A percentile compares a stretch with the other conserved stretches of the same genome.
phyloP scores from a whole-genome alignment of 441 rosid genomes.

The Populus hybrid region DNA sequence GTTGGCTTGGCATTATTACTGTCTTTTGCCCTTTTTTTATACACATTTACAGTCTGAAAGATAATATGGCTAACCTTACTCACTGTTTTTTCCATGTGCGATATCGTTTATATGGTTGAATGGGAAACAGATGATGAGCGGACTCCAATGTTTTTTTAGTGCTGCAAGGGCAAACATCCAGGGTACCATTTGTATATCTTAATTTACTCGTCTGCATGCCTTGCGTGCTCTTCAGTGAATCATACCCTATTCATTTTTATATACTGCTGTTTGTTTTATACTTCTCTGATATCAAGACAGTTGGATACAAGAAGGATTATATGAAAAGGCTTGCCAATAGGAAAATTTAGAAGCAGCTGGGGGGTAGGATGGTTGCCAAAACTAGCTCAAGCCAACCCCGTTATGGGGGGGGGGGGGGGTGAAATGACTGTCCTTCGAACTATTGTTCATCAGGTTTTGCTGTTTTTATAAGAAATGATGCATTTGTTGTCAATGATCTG shows the following conservation, averaged over 20 bases:
- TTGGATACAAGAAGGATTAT: conserved; percentile 95
- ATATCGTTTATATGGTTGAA: conserved; percentile 98
- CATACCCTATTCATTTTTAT: conserved; percentile 13
- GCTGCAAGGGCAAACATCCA: conserved; percentile 94
- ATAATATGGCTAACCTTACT: conserved; percentile 30
- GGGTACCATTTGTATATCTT: conserved; percentile 27
- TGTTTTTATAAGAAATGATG: conserved; percentile 14
- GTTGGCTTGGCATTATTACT: conserved; percentile 42
- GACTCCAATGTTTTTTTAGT: conserved; percentile 87
- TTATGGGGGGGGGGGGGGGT: no score
- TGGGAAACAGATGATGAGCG: conserved; percentile 99
- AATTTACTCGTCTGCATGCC: conserved; percentile 15
- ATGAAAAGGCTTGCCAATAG: conserved; percentile 96
- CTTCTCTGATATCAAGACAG: conserved; percentile 37
- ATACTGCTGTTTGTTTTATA: not conserved
- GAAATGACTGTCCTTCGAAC: conserved; percentile 98
- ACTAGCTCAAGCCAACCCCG: conserved; percentile 99
- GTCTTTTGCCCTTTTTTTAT: conserved; percentile 23
- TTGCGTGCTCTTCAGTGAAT: conserved; percentile 20
- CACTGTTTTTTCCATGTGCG: conserved; percentile 58
- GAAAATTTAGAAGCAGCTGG: conserved; percentile 99
- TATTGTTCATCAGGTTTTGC: conserved; percentile 94
- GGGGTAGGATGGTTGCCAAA: conserved; percentile 99
- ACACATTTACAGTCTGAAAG: conserved; percentile 17
- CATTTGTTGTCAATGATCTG: not conserved